A percentile compares a stretch with the other conserved stretches of the same genome.
Conservation (phyloP, 345 rosid genomes). For the Syzygium grande region DNA sequence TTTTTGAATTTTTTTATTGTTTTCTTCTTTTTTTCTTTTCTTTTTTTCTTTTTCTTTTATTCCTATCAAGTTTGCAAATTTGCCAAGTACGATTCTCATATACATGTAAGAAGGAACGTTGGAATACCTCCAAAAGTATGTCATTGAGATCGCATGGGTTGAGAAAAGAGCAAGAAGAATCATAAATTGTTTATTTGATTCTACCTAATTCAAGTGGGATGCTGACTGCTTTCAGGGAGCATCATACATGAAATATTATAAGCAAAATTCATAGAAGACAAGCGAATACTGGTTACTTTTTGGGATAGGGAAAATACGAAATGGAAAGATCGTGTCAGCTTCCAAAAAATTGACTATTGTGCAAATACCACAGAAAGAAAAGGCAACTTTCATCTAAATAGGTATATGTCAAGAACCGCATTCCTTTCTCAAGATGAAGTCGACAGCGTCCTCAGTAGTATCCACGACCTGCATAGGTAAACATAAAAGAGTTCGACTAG, state of each 20-base stretch:
- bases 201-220: neutral
- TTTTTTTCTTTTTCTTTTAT: too few species aligned
- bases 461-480: slow-evolving; percentile 56
- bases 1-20: too few species aligned
- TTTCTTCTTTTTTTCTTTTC: too few species aligned
- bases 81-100: neutral
- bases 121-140: neutral
- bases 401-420: neutral
- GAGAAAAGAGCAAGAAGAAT: neutral
- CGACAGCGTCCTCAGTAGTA: slow-evolving; percentile 74
- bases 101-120: neutral
- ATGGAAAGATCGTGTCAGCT: neutral
- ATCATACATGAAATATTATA: neutral
- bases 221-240: neutral
- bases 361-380: neutral
- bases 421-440: slow-evolving; percentile 56
- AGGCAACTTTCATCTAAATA: neutral
- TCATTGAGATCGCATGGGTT: neutral
- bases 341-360: neutral
- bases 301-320: neutral
- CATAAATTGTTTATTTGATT: neutral
- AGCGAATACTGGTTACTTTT: neutral
- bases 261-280: neutral
- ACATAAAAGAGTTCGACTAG: neutral
- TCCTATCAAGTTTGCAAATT: too few species aligned